Evolutionary conservation across 495 filamentous ascomycete species (phyloP).

Genomic region (Aspergillus taichungensis): DNA sequence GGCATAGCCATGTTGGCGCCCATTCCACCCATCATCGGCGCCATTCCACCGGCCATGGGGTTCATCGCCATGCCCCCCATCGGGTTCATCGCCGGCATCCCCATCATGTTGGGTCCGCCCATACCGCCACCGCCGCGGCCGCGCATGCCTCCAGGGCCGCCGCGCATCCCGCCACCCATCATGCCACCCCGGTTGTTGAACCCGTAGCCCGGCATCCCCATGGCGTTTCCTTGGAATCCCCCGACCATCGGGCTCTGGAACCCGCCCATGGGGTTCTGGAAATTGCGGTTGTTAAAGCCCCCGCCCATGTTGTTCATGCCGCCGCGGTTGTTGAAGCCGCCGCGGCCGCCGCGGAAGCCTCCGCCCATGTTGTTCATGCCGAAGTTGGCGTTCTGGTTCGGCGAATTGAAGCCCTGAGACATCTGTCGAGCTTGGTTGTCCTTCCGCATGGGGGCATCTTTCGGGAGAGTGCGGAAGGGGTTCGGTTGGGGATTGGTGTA

Average conservation of each 20-base stretch:
- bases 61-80: constrained; percentile 63
- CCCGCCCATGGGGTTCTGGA: constrained; percentile 47
- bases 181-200: constrained; percentile 56
- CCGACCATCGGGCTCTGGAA: constrained; percentile 53
- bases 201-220: constrained; percentile 52
- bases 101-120: constrained; percentile 48
- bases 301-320: constrained; percentile 29
- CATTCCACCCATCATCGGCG: constrained; percentile 51
- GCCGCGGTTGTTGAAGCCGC: constrained; percentile 34
- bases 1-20: constrained; percentile 52
- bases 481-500: constrained; percentile 73
- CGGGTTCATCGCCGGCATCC: constrained; percentile 33
- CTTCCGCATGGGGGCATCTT: constrained; percentile 73
- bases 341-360: constrained; percentile 42
- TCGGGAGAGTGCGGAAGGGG: constrained; percentile 85
- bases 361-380: constrained; percentile 30
- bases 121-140: constrained; percentile 57
- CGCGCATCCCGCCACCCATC: constrained; percentile 62
- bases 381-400: constrained; percentile 25
- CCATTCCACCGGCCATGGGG: constrained; percentile 45
- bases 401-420: constrained; percentile 18
- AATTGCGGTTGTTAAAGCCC: constrained; percentile 40
- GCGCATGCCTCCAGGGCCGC: constrained; percentile 58
- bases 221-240: constrained; percentile 46
- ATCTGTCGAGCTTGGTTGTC: constrained; percentile 43